Conservation (phyloP, 225 moss, liverwort and hornwort genomes). For the Climacium dendroides region DNA sequence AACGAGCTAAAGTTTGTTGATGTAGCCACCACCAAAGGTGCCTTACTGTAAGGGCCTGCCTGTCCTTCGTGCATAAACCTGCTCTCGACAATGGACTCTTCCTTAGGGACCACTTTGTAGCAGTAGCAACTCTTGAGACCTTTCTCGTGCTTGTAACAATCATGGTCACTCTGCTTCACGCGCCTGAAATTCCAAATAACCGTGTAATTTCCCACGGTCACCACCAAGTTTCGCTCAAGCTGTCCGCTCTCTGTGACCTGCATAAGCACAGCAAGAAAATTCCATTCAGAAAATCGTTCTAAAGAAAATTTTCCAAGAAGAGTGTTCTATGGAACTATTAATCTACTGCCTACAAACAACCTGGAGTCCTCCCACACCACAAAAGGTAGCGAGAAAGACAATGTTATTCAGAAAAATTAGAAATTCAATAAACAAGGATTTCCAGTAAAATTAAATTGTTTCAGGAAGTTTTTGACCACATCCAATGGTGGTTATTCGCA, state of each 20-base stretch:
- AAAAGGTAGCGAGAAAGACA: neutral
- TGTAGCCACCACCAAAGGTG: constrained; percentile 57
- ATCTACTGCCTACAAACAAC: neutral
- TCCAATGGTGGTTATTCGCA: neutral
- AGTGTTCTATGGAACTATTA: neutral
- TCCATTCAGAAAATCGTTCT: neutral
- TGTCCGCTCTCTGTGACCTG: constrained; percentile 93
- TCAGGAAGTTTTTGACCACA: neutral
- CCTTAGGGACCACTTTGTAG: constrained; percentile 56
- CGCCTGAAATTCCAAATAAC: constrained; percentile 93
- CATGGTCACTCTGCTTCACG: constrained; percentile 87
- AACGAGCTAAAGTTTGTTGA: constrained; percentile 47
- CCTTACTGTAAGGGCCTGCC: constrained; percentile 2
- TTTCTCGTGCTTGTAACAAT: constrained; percentile 82
- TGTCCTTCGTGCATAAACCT: constrained; percentile 49
- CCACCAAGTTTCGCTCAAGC: constrained; percentile 85
- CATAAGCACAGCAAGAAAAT: neutral
- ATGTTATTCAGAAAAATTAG: neutral
- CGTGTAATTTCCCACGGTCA: constrained; percentile 76
- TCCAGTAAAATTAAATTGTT: neutral
- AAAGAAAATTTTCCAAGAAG: neutral
- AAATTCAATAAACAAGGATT: too few relatives aligned
- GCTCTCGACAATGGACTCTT: constrained; percentile 50
- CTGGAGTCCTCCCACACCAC: neutral
- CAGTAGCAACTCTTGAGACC: constrained; percentile 70